These are phyloP conservation scores for Cucurbita maxima DNA, from an alignment of 306 rosid species.

Conservation along the genomic window DNA sequence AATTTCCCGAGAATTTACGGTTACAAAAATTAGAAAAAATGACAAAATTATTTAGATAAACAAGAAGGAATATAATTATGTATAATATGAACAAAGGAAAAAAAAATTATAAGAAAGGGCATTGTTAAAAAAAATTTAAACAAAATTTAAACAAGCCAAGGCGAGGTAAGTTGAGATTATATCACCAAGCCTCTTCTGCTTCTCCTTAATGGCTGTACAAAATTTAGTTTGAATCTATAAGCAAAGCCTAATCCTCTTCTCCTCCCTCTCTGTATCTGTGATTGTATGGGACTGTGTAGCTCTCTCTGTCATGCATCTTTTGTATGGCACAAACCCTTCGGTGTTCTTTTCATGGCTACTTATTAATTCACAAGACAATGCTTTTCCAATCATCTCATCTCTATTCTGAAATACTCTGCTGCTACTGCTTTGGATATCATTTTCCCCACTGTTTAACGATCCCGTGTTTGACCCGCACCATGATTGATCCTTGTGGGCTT, in stretches of 20 bases:
- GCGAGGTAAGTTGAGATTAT: background rate
- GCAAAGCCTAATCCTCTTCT: slow-evolving; percentile 34
- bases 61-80: background rate
- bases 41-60: slow-evolving; percentile 2
- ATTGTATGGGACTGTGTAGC: slow-evolving; percentile 11
- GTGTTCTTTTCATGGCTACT: slow-evolving; percentile 7
- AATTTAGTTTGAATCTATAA: slow-evolving; percentile 18
- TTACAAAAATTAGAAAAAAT: slow-evolving; percentile 1
- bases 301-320: slow-evolving; percentile 42
- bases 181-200: background rate
- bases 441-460: slow-evolving; percentile 18
- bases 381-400: slow-evolving; percentile 12
- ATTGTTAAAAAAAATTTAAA: background rate
- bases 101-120: background rate
- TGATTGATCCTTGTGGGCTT: slow-evolving; percentile 33
- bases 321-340: slow-evolving; percentile 65
- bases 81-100: background rate
- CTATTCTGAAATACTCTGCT: background rate
- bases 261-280: slow-evolving; percentile 24
- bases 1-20: slow-evolving; percentile 8
- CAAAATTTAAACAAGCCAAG: background rate
- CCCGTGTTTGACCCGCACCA: slow-evolving; percentile 34
- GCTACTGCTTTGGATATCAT: slow-evolving; percentile 12
- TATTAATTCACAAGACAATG: slow-evolving; percentile 22
- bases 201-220: background rate